phyloP scores from a whole-genome alignment of 2,329 filamentous ascomycete species.

The Colletotrichum simmondsii region DNA sequence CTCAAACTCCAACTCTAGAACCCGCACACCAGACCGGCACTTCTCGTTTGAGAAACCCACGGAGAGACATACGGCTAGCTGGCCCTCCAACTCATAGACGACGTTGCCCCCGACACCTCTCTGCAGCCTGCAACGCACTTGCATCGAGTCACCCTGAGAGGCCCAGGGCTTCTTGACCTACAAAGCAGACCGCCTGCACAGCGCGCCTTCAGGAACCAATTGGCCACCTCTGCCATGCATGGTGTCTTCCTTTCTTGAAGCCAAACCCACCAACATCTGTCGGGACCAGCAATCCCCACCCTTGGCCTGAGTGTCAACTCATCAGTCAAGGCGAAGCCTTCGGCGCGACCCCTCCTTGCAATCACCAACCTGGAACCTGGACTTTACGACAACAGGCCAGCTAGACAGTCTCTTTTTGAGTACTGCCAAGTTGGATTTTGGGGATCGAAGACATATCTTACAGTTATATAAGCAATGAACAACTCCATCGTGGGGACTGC shows the following conservation, averaged over 20 bases:
- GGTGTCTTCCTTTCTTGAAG: conserved; percentile 55
- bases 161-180: conserved; percentile 45
- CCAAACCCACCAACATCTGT: conserved; percentile 46
- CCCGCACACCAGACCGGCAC: conserved; percentile 26
- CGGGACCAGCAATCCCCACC: conserved; percentile 44
- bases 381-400: conserved; percentile 22
- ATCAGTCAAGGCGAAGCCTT: conserved; percentile 28
- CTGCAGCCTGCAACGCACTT: conserved; percentile 35
- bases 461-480: conserved; percentile 50
- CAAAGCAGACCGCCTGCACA: conserved; percentile 46
- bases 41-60: conserved; percentile 37
- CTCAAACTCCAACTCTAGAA: conserved; percentile 9
- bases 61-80: conserved; percentile 33
- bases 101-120: conserved; percentile 39
- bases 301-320: conserved; percentile 37
- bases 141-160: conserved; percentile 44
- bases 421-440: conserved; percentile 3
- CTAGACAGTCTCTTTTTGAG: conserved; percentile 1
- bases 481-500: conserved; percentile 56
- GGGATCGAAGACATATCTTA: background rate
- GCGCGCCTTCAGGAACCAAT: conserved; percentile 48
- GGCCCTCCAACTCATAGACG: conserved; percentile 13
- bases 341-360: conserved; percentile 29
- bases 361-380: conserved; percentile 25
- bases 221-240: conserved; percentile 59